Evolutionary conservation across 345 rosid species (phyloP), one percentile per base, ranked within the genome.

Genomic region (Brassica nigra): DNA sequence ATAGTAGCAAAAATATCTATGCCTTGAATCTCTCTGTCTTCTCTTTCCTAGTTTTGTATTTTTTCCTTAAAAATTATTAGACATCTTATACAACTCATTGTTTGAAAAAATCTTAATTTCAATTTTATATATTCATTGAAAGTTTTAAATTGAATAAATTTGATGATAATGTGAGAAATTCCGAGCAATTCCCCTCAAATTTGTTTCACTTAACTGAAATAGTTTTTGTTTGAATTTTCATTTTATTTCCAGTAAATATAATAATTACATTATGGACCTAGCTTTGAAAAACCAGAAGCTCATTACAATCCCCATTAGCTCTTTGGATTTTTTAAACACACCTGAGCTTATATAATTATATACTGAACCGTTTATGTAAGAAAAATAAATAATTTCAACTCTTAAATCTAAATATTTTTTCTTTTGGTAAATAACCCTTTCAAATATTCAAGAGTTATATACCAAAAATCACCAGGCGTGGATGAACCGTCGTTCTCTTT

Each of bases 401-500:
- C 27, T 63, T 18, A 18, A 18, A 70, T 34, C 55, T 47, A 78
- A 10, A 9, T 27, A 58, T 42, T 15, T 15, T 61, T 18, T 18
- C 15, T 18, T 16, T 42, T 30, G 68, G 76, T 70, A 55, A 55
- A 39, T 57, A 80, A 79, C 78, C 57, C 78, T 74, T 59, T 59
- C 6, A 78, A 74, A 59, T 36, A 74, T 3, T 72, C 67, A 66
- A 67, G 70, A 66, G 78, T 59, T 72, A 73, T 76, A 10, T 16
- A 54, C 65, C 62, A 58, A 30, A 66, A 72, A 37, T 81, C 84
- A 89, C 91, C 91, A 85, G 0, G 76, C 93, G 31, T 87, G 92
- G 27, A 93, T 81, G 37, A 81, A 84, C 54, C 66, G 85, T 77
- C 83, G 18, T 18, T 18, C 97, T 70, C 87, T 85, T 30, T 78